A percentile compares a stretch with the other conserved stretches of the same genome.
phyloP scores from a whole-genome alignment of 345 rosid species.

The Populus nigra region DNA sequence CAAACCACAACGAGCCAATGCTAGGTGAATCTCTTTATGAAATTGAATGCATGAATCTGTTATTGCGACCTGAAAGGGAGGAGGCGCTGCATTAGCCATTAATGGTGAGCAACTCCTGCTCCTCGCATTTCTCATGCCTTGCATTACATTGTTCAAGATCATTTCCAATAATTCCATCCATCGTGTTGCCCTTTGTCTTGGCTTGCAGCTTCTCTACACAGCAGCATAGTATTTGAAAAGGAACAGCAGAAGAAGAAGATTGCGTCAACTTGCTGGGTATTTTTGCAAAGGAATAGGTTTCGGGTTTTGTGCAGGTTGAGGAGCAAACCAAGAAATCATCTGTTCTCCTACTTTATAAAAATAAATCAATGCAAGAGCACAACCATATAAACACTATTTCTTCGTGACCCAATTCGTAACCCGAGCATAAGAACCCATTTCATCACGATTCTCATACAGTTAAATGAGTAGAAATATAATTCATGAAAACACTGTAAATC shows the following conservation, averaged over 20 bases:
- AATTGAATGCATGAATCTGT: too few species aligned
- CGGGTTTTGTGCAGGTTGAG: slow-evolving; percentile 8
- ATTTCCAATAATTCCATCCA: neutral
- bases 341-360: too few species aligned
- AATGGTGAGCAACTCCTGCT: neutral
- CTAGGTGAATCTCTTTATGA: too few species aligned
- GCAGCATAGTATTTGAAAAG: neutral
- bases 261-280: neutral
- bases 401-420: too few species aligned
- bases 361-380: too few species aligned
- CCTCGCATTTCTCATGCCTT: neutral
- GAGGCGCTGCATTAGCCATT: neutral
- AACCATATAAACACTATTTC: too few species aligned
- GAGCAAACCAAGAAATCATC: neutral
- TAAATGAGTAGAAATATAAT: too few species aligned
- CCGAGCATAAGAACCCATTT: too few species aligned
- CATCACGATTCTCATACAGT: too few species aligned
- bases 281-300: neutral
- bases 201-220: slow-evolving; percentile 16
- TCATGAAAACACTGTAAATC: too few species aligned
- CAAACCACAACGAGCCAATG: neutral
- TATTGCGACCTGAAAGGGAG: too few species aligned
- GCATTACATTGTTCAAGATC: neutral
- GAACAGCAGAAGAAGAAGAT: neutral
- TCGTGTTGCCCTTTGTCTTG: neutral